Evolutionary conservation across 345 rosid genomes (phyloP).

Genomic region (Mangifera indica): DNA sequence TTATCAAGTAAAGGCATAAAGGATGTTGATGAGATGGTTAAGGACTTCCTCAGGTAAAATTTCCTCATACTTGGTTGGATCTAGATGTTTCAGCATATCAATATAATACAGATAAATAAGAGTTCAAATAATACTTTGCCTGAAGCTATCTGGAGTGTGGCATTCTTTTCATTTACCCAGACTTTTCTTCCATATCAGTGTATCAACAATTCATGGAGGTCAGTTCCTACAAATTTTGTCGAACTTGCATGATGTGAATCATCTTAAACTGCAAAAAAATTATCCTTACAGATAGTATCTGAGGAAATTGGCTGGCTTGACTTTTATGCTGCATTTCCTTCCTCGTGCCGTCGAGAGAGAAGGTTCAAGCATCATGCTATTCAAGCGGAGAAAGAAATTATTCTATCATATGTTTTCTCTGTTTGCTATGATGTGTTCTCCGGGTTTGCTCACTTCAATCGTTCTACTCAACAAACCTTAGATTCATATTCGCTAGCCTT

Average conservation of each 20-base stretch:
- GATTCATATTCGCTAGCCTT: slow-evolving; percentile 49
- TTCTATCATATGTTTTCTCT: slow-evolving; percentile 53
- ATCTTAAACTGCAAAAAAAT: slow-evolving; percentile 4
- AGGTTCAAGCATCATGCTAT: slow-evolving; percentile 46
- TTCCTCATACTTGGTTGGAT: slow-evolving; percentile 1
- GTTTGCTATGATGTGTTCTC: slow-evolving; percentile 72
- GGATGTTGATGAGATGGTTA: slow-evolving; percentile 57
- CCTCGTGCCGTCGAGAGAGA: slow-evolving; percentile 33
- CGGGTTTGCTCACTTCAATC: slow-evolving; percentile 65
- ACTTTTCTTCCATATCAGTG: slow-evolving; percentile 42
- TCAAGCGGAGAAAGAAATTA: slow-evolving; percentile 71
- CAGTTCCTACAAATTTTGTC: slow-evolving; percentile 19
- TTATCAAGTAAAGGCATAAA: slow-evolving; percentile 46
- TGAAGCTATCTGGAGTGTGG: slow-evolving; percentile 74
- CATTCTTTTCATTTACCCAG: slow-evolving; percentile 56
- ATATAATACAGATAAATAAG: slow-evolving; percentile 3
- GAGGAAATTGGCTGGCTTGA: slow-evolving; percentile 80
- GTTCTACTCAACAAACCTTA: slow-evolving; percentile 51
- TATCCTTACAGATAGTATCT: slow-evolving; percentile 43
- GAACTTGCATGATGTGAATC: slow-evolving; percentile 17
- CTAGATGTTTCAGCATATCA: slow-evolving; percentile 3
- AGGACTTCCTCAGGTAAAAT: slow-evolving; percentile 58
- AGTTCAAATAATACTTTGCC: slow-evolving; percentile 8
- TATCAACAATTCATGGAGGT: slow-evolving; percentile 71
- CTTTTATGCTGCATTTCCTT: slow-evolving; percentile 39